These are phyloP conservation scores for Hordeum pubiflorum DNA, from an alignment of 202 grass and related monocot genomes.

Conservation along the genomic window DNA sequence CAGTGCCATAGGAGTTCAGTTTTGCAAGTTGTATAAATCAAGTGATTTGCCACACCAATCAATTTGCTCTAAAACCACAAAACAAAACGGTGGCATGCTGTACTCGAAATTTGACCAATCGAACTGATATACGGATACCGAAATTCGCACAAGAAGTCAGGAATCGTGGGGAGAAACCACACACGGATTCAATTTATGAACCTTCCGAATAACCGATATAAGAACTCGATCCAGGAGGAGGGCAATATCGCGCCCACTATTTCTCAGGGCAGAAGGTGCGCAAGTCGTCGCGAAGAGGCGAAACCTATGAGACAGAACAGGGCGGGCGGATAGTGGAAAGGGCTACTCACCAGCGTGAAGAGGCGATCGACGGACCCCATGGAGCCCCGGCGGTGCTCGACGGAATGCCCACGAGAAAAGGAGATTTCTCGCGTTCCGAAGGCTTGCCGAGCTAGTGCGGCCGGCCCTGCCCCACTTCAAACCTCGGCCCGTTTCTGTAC, in stretches of 20 bases:
- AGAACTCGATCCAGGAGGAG: neutral
- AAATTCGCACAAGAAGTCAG: neutral
- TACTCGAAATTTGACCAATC: neutral
- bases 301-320: neutral
- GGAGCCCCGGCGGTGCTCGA: neutral
- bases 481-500: too few species aligned
- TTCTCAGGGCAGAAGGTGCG: neutral
- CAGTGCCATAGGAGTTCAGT: neutral
- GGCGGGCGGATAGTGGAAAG: neutral
- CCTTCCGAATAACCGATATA: neutral
- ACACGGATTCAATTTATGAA: neutral
- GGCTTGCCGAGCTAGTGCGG: neutral
- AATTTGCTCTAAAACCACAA: neutral
- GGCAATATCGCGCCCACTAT: neutral
- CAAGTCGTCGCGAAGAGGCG: neutral
- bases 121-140: neutral
- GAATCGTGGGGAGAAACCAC: neutral
- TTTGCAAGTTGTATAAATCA: neutral
- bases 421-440: neutral
- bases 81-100: neutral
- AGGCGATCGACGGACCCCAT: neutral
- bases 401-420: neutral
- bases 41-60: neutral
- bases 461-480: neutral
- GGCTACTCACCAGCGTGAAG: neutral